Evolutionary conservation across 768 basidiomycete genomes (phyloP).

Genomic region (Polyporus arcularius): DNA sequence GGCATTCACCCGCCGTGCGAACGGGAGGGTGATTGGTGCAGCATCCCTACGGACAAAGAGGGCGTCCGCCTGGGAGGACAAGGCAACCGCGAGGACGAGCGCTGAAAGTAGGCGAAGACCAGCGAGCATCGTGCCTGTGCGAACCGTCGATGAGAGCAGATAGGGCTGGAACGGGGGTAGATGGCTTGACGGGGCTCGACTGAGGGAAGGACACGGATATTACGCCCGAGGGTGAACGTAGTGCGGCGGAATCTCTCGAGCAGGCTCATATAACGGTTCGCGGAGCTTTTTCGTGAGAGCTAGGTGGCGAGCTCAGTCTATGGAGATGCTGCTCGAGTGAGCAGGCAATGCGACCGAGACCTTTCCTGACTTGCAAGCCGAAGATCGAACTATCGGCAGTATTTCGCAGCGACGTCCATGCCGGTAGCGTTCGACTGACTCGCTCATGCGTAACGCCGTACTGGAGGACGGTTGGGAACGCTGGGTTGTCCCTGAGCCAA

Average conservation of each 20-base stretch:
- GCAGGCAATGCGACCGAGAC: neutral
- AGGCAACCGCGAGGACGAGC: neutral
- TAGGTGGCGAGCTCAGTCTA: neutral
- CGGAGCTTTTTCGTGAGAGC: neutral
- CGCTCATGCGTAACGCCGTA: neutral
- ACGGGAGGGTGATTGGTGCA: constrained; percentile 20
- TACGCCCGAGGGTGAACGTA: constrained; percentile 3
- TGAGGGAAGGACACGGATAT: constrained; percentile 7
- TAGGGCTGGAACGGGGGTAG: neutral
- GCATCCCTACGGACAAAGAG: constrained; percentile 8
- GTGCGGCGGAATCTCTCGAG: neutral
- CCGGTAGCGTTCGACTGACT: neutral
- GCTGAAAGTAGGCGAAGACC: neutral
- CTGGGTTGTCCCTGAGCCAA: neutral
- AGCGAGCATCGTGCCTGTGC: constrained; percentile 8
- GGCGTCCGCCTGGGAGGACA: neutral
- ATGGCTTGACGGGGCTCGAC: neutral
- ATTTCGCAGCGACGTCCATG: neutral
- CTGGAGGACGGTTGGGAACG: neutral
- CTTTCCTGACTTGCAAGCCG: neutral
- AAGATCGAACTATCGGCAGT: neutral
- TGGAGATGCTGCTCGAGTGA: neutral
- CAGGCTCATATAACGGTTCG: constrained; percentile 8
- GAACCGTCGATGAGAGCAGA: neutral
- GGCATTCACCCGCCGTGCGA: constrained; percentile 22